Base-by-base conservation (phyloP, 2,329 filamentous ascomycete species). In the Colletotrichum cuscutae region DNA sequence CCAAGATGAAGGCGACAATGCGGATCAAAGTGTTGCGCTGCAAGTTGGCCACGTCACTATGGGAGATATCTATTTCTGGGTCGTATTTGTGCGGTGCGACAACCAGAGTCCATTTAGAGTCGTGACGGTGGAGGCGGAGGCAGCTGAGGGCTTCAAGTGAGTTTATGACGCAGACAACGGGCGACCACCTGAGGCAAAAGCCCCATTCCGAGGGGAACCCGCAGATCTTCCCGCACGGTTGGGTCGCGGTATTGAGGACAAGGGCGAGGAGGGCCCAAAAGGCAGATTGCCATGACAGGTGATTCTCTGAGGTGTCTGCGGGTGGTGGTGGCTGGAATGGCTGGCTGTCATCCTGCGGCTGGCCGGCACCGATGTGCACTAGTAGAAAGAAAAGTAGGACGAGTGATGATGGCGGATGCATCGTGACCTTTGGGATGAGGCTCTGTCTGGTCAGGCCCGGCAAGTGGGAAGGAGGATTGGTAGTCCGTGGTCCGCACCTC, bases 401-500 rank as follows among this genome's bases (percentile, higher is more conserved):
- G 26, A 57, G 65, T 22, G 65, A 52, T n/a, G 42, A 59, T 35
- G 35, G 30, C 5, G 28, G 37, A 24, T 28, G n/a, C 68, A 62
- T 62, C 63, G 68, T 62, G 56, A 61, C 49, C 64, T 24, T 26
- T 52, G 13, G 32, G 35, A 49, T 71, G 68, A 71, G 68, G 68
- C 58, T 71, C 68, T 60, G 63, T 24, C 28, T 42, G 52, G 30
- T 52, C 22, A 32, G 52, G 15, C n/a, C n/a, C 22, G 54, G 57
- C n/a, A 26, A 37, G 37, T 8, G 22, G 30, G 26, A 53, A 32
- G 22, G 37, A 2, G 12, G 28, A 32, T 53, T 28, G 28, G 53
- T 32, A 30, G 4, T 28, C 19, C 32, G 32, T 28, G 22, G 7
- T 28, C 24, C 32, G 22, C 19, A 32, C 19, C 22, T 32, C 37